Percentiles rank a stretch among this genome's conserved stretches.
These are phyloP conservation scores for Musa troglodytarum DNA, from an alignment of 176 grass and related monocot species.

Conservation along the genomic window DNA sequence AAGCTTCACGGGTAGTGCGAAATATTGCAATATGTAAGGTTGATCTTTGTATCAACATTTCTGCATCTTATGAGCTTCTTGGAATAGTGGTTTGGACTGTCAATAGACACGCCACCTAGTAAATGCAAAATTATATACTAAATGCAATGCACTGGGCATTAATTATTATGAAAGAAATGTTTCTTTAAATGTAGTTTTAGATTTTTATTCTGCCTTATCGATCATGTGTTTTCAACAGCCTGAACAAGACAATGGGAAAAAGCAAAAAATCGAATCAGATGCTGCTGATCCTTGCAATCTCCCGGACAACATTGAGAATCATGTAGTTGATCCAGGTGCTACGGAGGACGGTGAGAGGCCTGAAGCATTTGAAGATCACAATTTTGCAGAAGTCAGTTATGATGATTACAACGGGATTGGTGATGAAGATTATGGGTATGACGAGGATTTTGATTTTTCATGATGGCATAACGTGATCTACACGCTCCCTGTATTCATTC, in stretches of 20 bases:
- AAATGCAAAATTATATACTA: too few relatives aligned
- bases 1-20: not conserved
- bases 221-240: not conserved
- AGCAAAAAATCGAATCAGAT: constrained; percentile 11
- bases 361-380: not conserved
- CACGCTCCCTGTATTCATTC: too few relatives aligned
- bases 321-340: not conserved
- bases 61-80: not conserved
- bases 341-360: not conserved
- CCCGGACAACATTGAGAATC: not conserved
- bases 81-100: not conserved
- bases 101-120: not conserved
- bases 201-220: not conserved
- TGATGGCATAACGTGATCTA: not conserved
- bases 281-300: not conserved
- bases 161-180: not conserved
- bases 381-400: not conserved
- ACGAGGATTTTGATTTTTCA: not conserved
- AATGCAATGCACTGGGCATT: not conserved
- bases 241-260: not conserved
- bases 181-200: not conserved
- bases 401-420: not conserved
- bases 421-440: constrained; percentile 7
- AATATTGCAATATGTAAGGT: not conserved
- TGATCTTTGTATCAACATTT: not conserved